Conservation (phyloP, 148 eudicot genomes). For the Amaranthus hypochondriacus region DNA sequence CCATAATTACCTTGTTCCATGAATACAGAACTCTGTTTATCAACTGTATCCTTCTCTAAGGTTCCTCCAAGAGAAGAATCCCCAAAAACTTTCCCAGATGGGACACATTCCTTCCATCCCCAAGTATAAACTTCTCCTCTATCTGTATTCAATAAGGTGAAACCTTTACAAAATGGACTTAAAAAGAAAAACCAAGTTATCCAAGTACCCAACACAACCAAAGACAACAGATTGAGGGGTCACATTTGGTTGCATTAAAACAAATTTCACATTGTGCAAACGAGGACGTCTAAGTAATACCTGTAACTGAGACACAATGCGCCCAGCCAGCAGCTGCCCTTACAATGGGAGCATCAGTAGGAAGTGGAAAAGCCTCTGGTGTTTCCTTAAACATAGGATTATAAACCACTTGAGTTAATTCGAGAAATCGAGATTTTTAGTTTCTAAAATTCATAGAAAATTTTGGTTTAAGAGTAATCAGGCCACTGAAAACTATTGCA, state of each 20-base stretch:
- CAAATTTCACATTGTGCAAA: too few relatives aligned
- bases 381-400: conserved; percentile 59
- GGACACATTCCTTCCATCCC: conserved; percentile 99
- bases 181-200: background rate
- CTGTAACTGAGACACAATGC: conserved; percentile 89
- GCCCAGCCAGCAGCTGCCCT: conserved; percentile 99
- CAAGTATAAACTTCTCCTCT: conserved; percentile 80
- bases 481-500: conserved; percentile 13
- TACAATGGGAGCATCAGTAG: conserved; percentile 53
- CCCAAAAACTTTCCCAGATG: conserved; percentile 79
- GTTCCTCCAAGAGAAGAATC: conserved; percentile 47
- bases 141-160: conserved; percentile 32
- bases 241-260: too few relatives aligned
- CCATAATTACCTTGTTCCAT: conserved; percentile 64
- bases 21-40: conserved; percentile 34
- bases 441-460: background rate
- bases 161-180: background rate
- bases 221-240: background rate
- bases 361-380: conserved; percentile 94
- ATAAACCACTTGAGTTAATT: conserved; percentile 24
- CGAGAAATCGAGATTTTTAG: background rate
- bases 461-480: background rate
- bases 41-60: conserved; percentile 52
- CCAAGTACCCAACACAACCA: background rate
- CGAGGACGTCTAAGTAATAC: conserved; percentile 27